These are phyloP conservation scores for Neopestalotiopsis clavispora DNA, from an alignment of 2,329 filamentous ascomycete species.

Conservation along the genomic window DNA sequence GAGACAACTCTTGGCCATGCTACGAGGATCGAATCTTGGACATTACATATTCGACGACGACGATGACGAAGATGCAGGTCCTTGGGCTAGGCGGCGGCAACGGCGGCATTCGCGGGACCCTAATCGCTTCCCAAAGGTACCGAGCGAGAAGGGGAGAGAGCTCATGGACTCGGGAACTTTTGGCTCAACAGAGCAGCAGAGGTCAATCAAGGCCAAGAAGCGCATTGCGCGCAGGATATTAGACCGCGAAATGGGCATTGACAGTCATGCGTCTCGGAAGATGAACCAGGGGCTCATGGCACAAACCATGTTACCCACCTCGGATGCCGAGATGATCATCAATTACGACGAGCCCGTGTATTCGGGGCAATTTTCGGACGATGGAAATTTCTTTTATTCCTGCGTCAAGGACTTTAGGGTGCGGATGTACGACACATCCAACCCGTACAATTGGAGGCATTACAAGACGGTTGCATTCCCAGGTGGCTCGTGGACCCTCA, in stretches of 20 bases:
- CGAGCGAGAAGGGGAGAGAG: conserved; percentile 75
- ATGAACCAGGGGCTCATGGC: conserved; percentile 69
- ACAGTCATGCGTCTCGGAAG: conserved; percentile 61
- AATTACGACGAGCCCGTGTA: conserved; percentile 88
- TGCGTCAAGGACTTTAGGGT: conserved; percentile 93
- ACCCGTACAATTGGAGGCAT: conserved; percentile 93
- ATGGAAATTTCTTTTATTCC: conserved; percentile 96
- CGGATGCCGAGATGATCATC: conserved; percentile 82
- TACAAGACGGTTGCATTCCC: conserved; percentile 90
- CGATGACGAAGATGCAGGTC: conserved; percentile 39
- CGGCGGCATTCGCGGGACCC: conserved; percentile 51
- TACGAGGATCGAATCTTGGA: conserved; percentile 44
- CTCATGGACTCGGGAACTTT: conserved; percentile 86
- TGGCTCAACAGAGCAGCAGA: conserved; percentile 63
- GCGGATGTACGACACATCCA: conserved; percentile 96
- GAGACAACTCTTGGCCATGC: conserved; percentile 46
- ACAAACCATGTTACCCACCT: conserved; percentile 77
- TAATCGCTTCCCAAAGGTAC: conserved; percentile 78
- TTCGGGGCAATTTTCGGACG: conserved; percentile 94
- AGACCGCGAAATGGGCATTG: conserved; percentile 80
- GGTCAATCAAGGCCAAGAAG: conserved; percentile 57
- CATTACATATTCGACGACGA: conserved; percentile 41
- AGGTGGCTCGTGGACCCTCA: conserved; percentile 92
- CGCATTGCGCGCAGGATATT: conserved; percentile 74
- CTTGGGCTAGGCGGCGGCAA: conserved; percentile 48